Percentiles rank a stretch among this genome's conserved stretches.
phyloP scores from a whole-genome alignment of 768 basidiomycete species.

The Termitomyces sp. region DNA sequence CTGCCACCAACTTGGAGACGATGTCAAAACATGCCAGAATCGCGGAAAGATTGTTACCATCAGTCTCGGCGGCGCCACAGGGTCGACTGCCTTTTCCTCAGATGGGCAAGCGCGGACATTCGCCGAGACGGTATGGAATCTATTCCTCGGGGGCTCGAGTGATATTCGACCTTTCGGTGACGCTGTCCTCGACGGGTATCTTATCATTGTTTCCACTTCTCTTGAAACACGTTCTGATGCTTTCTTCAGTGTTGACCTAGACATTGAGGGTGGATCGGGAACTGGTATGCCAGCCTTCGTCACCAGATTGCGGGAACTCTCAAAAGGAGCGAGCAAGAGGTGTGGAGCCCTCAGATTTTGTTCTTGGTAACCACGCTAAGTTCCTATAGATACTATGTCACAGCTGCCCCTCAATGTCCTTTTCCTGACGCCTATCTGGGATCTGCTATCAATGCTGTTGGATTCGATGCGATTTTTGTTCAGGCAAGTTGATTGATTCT shows the following conservation, averaged over 20 bases:
- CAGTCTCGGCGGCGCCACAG: slow-evolving; percentile 60
- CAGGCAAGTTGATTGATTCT: slow-evolving; percentile 6
- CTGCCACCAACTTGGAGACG: slow-evolving; percentile 53
- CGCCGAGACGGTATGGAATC: slow-evolving; percentile 67
- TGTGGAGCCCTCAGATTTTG: slow-evolving; percentile 30
- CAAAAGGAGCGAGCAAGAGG: slow-evolving; percentile 50
- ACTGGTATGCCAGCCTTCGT: slow-evolving; percentile 51
- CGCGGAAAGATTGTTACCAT: slow-evolving; percentile 58
- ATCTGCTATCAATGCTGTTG: slow-evolving; percentile 54
- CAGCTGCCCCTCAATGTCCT: slow-evolving; percentile 63
- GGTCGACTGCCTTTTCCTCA: slow-evolving; percentile 53
- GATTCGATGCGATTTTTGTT: slow-evolving; percentile 70
- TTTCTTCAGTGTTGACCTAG: slow-evolving; percentile 54
- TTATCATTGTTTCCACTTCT: slow-evolving; percentile 6
- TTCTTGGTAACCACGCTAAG: not conserved
- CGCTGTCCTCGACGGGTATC: slow-evolving; percentile 70
- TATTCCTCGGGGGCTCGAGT: slow-evolving; percentile 61
- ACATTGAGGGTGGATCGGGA: slow-evolving; percentile 63
- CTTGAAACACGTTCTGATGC: not conserved
- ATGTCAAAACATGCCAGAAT: slow-evolving; percentile 63
- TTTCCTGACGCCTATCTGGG: slow-evolving; percentile 65
- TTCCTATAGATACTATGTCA: slow-evolving; percentile 54
- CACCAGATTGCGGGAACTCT: slow-evolving; percentile 47
- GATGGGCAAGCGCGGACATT: slow-evolving; percentile 55
- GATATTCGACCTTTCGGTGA: slow-evolving; percentile 65